These are phyloP conservation scores for Aspergillus carbonarius DNA, from an alignment of 2,329 filamentous ascomycete genomes.

Conservation along the genomic window DNA sequence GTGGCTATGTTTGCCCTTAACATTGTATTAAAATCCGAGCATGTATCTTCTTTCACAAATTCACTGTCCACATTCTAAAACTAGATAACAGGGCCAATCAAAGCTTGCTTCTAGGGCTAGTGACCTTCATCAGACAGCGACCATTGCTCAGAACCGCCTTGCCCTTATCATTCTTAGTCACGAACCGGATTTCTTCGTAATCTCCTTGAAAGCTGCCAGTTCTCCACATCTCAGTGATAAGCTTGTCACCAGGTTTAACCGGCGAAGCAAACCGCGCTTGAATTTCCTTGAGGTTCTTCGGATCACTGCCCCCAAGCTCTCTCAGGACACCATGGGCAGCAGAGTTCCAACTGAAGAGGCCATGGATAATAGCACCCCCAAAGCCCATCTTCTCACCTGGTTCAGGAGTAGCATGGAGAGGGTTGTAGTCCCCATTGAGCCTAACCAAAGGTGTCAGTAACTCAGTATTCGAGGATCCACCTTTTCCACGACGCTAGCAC, in stretches of 20 bases:
- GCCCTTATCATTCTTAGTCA: slow-evolving; percentile 72
- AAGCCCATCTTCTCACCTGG: slow-evolving; percentile 89
- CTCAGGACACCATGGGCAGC: slow-evolving; percentile 72
- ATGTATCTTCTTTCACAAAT: neutral
- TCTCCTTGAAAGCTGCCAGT: slow-evolving; percentile 62
- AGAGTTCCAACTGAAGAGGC: slow-evolving; percentile 83
- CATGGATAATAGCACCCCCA: slow-evolving; percentile 84
- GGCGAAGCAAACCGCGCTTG: slow-evolving; percentile 84
- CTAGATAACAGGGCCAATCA: slow-evolving; percentile 36
- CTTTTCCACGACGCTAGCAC: neutral
- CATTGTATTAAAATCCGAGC: too few species aligned
- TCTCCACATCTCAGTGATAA: slow-evolving; percentile 78
- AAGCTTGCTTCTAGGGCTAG: slow-evolving; percentile 62
- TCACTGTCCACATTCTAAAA: neutral
- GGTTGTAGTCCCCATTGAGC: slow-evolving; percentile 93
- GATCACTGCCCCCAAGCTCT: slow-evolving; percentile 71
- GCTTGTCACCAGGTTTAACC: slow-evolving; percentile 78
- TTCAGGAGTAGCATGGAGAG: slow-evolving; percentile 82
- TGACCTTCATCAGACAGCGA: slow-evolving; percentile 70
- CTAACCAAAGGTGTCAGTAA: slow-evolving; percentile 42
- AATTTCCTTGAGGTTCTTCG: slow-evolving; percentile 81
- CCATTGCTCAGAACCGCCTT: slow-evolving; percentile 89
- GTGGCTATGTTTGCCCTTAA: too few species aligned
- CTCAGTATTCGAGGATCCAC: neutral
- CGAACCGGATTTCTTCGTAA: slow-evolving; percentile 82